phyloP scores from a whole-genome alignment of 2,329 filamentous ascomycete genomes.

The Furcasterigmium furcatum region DNA sequence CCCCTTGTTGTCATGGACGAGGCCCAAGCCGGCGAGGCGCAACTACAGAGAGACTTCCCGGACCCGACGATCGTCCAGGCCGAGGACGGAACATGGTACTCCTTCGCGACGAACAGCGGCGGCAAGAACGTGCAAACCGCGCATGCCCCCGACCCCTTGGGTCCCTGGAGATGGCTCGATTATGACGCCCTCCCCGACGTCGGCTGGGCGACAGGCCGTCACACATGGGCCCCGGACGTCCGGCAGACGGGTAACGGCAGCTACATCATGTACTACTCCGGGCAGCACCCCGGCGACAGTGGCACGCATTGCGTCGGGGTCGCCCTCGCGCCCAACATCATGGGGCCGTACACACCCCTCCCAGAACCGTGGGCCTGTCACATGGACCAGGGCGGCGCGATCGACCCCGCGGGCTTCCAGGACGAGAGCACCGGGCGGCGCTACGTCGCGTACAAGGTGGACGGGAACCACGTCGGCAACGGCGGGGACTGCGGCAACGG shows the following conservation, averaged over 20 bases:
- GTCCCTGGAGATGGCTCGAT: slow-evolving; percentile 43
- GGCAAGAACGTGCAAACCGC: slow-evolving; percentile 53
- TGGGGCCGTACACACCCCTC: slow-evolving; percentile 51
- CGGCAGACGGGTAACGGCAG: slow-evolving; percentile 41
- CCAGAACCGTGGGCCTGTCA: slow-evolving; percentile 49
- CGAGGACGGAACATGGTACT: slow-evolving; percentile 48
- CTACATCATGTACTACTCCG: slow-evolving; percentile 61
- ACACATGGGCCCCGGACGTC: slow-evolving; percentile 63
- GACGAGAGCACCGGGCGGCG: slow-evolving; percentile 48
- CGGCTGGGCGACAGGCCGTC: slow-evolving; percentile 48
- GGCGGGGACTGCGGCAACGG: slow-evolving; percentile 43
- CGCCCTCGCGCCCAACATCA: slow-evolving; percentile 41
- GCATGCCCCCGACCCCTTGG: slow-evolving; percentile 40
- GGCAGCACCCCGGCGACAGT: slow-evolving; percentile 32
- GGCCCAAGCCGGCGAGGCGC: slow-evolving; percentile 2
- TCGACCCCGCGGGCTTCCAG: slow-evolving; percentile 58
- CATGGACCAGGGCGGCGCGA: slow-evolving; percentile 52
- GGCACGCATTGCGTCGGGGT: slow-evolving; percentile 56
- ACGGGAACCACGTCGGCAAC: slow-evolving; percentile 53
- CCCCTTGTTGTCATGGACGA: slow-evolving; percentile 8
- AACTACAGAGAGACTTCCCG: slow-evolving; percentile 43
- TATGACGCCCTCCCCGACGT: slow-evolving; percentile 53
- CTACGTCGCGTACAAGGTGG: slow-evolving; percentile 64
- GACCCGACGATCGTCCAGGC: slow-evolving; percentile 50
- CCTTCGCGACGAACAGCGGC: slow-evolving; percentile 53